Base-by-base conservation (phyloP, 2,329 filamentous ascomycete species). In the Teratosphaeria gauchensis region DNA sequence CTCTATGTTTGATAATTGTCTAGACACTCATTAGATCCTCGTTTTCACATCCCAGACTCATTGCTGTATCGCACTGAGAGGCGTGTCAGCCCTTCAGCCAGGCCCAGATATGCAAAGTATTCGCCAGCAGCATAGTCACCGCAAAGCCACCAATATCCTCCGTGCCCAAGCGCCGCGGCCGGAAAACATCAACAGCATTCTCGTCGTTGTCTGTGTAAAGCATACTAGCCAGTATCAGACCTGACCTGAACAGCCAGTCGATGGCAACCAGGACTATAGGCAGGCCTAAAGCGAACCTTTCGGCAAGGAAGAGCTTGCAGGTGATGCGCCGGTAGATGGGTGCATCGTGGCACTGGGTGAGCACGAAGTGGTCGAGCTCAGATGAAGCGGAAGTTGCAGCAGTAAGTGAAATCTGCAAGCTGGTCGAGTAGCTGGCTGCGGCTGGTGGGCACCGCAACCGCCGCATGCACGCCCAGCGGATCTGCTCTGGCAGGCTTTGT, bases 261-360 rank as follows among this genome's bases (percentile, higher is more conserved):
- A 65, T 61, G 3, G 65, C 61, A 60, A 54, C 56, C 30, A 77
- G 58, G 19, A 74, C 38, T 3, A 69, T 69, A 5, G 72, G 65
- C 6, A 75, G 68, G 1, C 76, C 75, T 5, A 75, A 65, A 2
- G 69, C 66, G 28, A 73, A 68, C 2, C 75, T 66, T 60, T 77
- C 70, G 1, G 76, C 76, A 3, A 78, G 61, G 61, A 78, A 78
- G 0, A 76, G 57, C 60, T 75, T 75, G 3, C 71, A 71, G 9
- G 71, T 70, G 4, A 66, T 68, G 42, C 72, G 68, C 35, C 75
- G 65, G 60, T 78, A 79, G 1, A 63, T 35, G 30, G 64, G 66
- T 28, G 66, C 63, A 28, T 69, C 64, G 4, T 57, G 54, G 51
- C 30, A 35, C 52, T 56, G 19, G 46, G 56, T 55, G 65, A 68